Base-by-base conservation (phyloP, 345 rosid species). In the Melaleuca quinquenervia region DNA sequence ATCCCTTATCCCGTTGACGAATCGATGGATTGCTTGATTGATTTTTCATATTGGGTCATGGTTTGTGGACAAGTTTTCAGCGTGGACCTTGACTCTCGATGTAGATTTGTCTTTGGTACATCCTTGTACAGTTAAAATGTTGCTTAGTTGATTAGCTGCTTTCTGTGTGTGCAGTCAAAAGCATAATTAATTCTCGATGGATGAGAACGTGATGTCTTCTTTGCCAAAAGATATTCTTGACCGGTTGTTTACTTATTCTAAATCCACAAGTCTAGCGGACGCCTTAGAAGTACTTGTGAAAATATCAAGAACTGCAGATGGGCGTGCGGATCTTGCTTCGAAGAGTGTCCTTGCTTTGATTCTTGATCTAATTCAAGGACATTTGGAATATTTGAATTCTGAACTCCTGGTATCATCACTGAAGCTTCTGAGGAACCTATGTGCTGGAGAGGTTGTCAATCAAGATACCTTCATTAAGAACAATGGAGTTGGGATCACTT, bases 391-490 rank as follows among this genome's bases (percentile, higher is more conserved):
- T 6, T 87, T 92, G 62, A 62, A 87, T 52, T 87, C 85, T 29
- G 85, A 87, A 50, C 85, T 85, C 51, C 91, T 94, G 14, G 15
- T 64, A 5, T 92, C 90, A 55, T 88, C 92, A 48, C 82, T 94
- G 11, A 97, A 93, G 85, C 90, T 97, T 88, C 92, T 93, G 41
- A 92, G 99, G 26, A 97, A 96, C 86, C 92, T 95, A 12, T 95
- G 95, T 85, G 98, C 98, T 7, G 97, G 98, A 18, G 97, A 94
- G 52, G 44, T 84, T 78, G 60, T 58, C 36, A 93, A 94, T 90
- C 97, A 95, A 89, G 84, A 89, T 82, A 86, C 89, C 24, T 97
- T 96, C 89, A 55, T 95, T 29, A 89, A 87, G 14, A 64, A 51
- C 20, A 58, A 88, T 55, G 98, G 98, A n/a, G 90, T 90, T n/a